These are phyloP conservation scores for Phytopythium vexans DNA, from an alignment of 352 stramenopile genomes.

Conservation along the genomic window DNA sequence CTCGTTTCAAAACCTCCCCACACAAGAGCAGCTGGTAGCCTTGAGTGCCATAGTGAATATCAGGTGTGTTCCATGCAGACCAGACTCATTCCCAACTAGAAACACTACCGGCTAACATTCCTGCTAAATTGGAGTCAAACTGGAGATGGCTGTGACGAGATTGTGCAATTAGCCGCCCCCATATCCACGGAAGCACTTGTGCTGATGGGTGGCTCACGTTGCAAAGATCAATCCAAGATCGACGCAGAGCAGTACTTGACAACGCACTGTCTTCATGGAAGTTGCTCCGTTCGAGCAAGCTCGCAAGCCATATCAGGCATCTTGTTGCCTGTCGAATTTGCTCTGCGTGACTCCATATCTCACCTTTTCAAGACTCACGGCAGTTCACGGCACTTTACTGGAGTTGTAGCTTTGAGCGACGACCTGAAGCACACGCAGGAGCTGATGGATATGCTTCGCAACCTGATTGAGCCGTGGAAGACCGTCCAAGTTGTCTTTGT, in stretches of 20 bases:
- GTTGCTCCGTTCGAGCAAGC: neutral
- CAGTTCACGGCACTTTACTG: neutral
- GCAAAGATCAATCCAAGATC: neutral
- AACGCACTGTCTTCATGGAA: slow-evolving; percentile 1
- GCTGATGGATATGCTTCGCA: neutral
- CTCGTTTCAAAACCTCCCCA: neutral
- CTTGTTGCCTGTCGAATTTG: neutral
- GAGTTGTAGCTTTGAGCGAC: neutral
- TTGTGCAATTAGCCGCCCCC: too few relatives aligned
- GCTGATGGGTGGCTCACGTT: too few relatives aligned
- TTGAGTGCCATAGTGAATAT: neutral
- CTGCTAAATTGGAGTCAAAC: too few relatives aligned
- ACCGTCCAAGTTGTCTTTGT: slow-evolving; percentile 1
- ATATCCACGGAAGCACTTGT: too few relatives aligned
- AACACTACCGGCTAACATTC: too few relatives aligned
- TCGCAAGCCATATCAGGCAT: neutral
- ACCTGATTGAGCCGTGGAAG: neutral
- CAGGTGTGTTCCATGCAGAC: neutral
- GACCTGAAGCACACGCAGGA: neutral
- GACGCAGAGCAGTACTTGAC: neutral
- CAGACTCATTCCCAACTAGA: too few relatives aligned
- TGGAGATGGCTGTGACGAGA: too few relatives aligned
- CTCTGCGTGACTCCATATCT: neutral
- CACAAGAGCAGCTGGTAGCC: neutral
- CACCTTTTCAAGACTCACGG: neutral